Evolutionary conservation across 495 filamentous ascomycete species (phyloP).

Genomic region (Oleoguttula mirabilis): DNA sequence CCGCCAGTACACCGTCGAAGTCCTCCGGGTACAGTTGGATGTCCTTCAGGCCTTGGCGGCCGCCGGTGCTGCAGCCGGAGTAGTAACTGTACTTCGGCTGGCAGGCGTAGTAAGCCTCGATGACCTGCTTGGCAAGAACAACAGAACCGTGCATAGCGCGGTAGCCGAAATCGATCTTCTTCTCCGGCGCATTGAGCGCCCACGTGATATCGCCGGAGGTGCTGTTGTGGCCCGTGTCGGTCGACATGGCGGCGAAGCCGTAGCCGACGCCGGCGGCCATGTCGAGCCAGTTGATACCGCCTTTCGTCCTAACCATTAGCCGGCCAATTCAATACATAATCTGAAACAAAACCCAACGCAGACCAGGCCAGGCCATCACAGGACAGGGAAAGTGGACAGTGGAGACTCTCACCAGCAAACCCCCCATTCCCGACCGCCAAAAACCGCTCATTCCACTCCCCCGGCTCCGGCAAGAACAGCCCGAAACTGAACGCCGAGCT

Average conservation of each 20-base stretch:
- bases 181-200: constrained; percentile 34
- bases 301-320: too few relatives aligned
- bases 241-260: constrained; percentile 43
- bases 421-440: constrained; percentile 41
- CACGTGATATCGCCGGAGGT: constrained; percentile 31
- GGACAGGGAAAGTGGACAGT: too few relatives aligned
- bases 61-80: constrained; percentile 33
- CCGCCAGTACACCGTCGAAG: constrained; percentile 58
- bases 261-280: constrained; percentile 36
- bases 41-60: constrained; percentile 1
- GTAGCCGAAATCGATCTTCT: constrained; percentile 33
- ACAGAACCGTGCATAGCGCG: constrained; percentile 41
- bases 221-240: constrained; percentile 44
- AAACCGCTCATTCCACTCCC: constrained; percentile 39
- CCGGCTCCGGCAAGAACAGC: constrained; percentile 39
- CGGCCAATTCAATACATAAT: not conserved
- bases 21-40: constrained; percentile 2
- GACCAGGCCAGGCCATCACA: not conserved
- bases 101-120: constrained; percentile 34
- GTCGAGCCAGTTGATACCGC: constrained; percentile 44
- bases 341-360: not conserved
- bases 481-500: constrained; percentile 38
- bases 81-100: constrained; percentile 41
- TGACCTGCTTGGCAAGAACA: constrained; percentile 27
- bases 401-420: too few relatives aligned